Evolutionary conservation across 2,329 filamentous ascomycete species (phyloP).

Genomic region (Aspergillus sp.): DNA sequence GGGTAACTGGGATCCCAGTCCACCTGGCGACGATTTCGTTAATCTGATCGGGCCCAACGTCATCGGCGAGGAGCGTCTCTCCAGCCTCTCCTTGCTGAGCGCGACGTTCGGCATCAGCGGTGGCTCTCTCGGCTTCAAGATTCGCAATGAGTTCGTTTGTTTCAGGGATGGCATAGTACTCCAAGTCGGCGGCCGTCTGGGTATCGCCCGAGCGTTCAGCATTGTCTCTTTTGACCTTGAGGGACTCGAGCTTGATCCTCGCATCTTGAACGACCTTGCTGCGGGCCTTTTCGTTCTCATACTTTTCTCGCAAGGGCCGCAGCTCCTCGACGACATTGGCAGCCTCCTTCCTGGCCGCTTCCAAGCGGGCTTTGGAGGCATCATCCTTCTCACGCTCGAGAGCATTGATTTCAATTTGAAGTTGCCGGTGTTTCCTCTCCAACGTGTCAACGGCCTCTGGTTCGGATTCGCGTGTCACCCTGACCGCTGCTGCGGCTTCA

Average conservation of each 20-base stretch:
- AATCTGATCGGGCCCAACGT: conserved; percentile 95
- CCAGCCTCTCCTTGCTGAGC: conserved; percentile 50
- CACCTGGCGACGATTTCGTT: conserved; percentile 95
- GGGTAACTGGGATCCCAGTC: conserved; percentile 96
- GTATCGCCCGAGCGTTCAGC: conserved; percentile 82
- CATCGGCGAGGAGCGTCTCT: conserved; percentile 72
- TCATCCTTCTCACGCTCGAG: conserved; percentile 90
- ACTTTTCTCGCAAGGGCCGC: conserved; percentile 84
- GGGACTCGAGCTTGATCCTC: conserved; percentile 85
- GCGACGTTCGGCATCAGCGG: conserved; percentile 60
- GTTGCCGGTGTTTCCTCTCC: conserved; percentile 78
- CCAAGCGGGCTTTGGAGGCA: conserved; percentile 73
- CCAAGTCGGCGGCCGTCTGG: conserved; percentile 79
- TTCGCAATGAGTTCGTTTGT: conserved; percentile 69
- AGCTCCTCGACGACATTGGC: conserved; percentile 92
- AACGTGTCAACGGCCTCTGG: conserved; percentile 92
- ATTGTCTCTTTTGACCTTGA: conserved; percentile 86
- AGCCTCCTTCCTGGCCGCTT: conserved; percentile 77
- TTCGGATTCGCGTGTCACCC: conserved; percentile 90
- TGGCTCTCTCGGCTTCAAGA: conserved; percentile 71
- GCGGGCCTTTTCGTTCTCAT: conserved; percentile 83
- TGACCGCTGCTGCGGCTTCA: conserved; percentile 91
- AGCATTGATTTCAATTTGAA: conserved; percentile 96
- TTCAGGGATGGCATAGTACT: conserved; percentile 96
- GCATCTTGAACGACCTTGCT: conserved; percentile 87